Conservation (phyloP, 345 rosid genomes). For the Gossypium raimondii region DNA sequence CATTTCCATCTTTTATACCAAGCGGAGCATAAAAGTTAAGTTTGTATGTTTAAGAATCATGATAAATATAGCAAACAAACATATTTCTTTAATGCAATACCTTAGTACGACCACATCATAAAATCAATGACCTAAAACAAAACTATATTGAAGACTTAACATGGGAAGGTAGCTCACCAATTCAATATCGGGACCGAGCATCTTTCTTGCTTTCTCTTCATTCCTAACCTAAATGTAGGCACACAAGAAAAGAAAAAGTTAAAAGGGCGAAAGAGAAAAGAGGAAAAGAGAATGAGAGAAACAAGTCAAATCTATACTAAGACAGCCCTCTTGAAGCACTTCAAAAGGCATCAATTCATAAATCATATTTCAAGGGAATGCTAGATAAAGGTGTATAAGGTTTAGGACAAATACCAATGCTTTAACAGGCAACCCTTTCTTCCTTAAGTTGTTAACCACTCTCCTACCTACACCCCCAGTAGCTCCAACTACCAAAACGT, state of each 20-base stretch:
- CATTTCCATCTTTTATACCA: too few species aligned
- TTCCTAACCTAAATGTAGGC: constrained; percentile 60
- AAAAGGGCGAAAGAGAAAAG: neutral
- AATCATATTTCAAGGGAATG: neutral
- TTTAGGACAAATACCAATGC: constrained; percentile 49
- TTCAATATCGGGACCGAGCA: constrained; percentile 75
- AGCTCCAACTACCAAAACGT: constrained; percentile 82
- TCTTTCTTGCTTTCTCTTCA: constrained; percentile 79
- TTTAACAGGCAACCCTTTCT: constrained; percentile 68
- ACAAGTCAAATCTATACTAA: neutral
- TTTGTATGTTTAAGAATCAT: neutral
- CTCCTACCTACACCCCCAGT: constrained; percentile 97
- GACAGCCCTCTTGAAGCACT: neutral
- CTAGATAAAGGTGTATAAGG: neutral
- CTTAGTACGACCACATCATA: neutral
- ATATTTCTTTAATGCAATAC: neutral
- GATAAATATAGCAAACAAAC: neutral
- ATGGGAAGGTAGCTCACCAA: constrained; percentile 47
- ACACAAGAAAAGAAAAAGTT: neutral
- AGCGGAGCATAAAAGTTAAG: neutral
- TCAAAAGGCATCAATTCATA: neutral
- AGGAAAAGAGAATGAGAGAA: neutral
- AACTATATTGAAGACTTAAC: neutral
- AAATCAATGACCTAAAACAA: neutral
- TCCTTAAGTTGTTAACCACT: constrained; percentile 58